Evolutionary conservation across 371 early-diverging fungal genomes (phyloP), one percentile per base, ranked within the genome.

Genomic region (Blastocladiella emersonii): DNA sequence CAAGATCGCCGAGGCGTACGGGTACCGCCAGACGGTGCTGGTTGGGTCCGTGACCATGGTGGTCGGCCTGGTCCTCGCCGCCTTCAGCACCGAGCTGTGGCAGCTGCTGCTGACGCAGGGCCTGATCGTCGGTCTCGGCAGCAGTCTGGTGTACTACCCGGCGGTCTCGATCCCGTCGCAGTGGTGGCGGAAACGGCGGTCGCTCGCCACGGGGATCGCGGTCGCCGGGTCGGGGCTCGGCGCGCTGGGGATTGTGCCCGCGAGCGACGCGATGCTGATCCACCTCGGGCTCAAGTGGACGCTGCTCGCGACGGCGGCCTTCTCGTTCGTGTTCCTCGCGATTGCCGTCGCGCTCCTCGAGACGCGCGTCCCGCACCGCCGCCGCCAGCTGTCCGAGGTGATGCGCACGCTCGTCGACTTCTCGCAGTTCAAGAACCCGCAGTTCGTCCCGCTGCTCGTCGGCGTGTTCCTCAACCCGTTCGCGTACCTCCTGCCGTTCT

Each of bases 71-170:
- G 73, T 86, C 36, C 63, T 86, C 23, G 85, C 86, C 1, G 82
- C 84, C 30, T 77, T 84, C 64, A 70, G 78, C 17, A 76, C 70
- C 6, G 66, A 81, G 64, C 76, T 85, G 0, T 87, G 86, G 86
- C 86, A 86, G 41, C 63, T 86, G 34, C 79, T 79, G 49, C 60
- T 87, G 44, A 85, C 86, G 1, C 87, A 87, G 61, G 87, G 88
- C 27, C 66, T 87, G 3, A 43, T 85, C 25, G 79, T 83, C 61
- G 88, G 88, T 0, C 68, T 86, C 45, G 88, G 89, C 15, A 73
- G 78, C 3, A 78, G 83, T 0, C 71, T 91, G 53, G 65, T 85
- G 4, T 85, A 81, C 73, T 81, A 86, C 36, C 85, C 88, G 0
- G 82, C 81, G 56, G 68, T 86, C n/a, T 72, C 81, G 15, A 78